A percentile compares a stretch with the other conserved stretches of the same genome.
Evolutionary conservation across 2,329 filamentous ascomycete species (phyloP).

Genomic region (Cytospora mali): DNA sequence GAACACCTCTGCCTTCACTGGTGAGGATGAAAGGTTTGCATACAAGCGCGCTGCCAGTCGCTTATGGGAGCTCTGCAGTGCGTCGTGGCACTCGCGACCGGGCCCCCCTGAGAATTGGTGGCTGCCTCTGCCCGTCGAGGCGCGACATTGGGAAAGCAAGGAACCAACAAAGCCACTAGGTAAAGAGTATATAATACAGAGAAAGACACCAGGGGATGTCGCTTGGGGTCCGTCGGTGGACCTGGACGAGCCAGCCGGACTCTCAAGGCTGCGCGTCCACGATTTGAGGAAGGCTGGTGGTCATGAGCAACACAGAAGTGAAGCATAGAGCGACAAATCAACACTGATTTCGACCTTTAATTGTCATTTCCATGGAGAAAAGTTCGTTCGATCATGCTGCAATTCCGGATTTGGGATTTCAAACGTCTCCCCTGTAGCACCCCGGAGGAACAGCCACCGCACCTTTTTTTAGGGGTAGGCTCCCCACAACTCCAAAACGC

Average conservation of each 20-base stretch:
- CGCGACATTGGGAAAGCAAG: constrained; percentile 47
- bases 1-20: constrained; percentile 68
- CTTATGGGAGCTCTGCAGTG: constrained; percentile 81
- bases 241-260: constrained; percentile 47
- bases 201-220: constrained; percentile 38
- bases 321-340: constrained; percentile 1
- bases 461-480: constrained; percentile 23
- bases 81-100: constrained; percentile 67
- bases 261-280: constrained; percentile 41
- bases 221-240: constrained; percentile 45
- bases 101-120: constrained; percentile 61
- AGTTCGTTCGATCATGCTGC: too few species aligned
- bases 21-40: constrained; percentile 80
- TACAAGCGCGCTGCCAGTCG: constrained; percentile 76
- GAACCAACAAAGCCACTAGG: constrained; percentile 31
- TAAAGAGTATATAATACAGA: constrained; percentile 21
- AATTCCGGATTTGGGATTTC: neutral
- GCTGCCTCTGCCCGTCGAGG: constrained; percentile 64
- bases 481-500: constrained; percentile 21
- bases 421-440: constrained; percentile 4
- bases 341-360: neutral
- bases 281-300: constrained; percentile 32
- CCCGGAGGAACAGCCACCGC: constrained; percentile 23
- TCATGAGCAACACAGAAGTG: constrained; percentile 7
- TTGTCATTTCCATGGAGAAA: neutral